Base-by-base conservation (phyloP, 2,329 filamentous ascomycete species). In the Monilinia laxa region DNA sequence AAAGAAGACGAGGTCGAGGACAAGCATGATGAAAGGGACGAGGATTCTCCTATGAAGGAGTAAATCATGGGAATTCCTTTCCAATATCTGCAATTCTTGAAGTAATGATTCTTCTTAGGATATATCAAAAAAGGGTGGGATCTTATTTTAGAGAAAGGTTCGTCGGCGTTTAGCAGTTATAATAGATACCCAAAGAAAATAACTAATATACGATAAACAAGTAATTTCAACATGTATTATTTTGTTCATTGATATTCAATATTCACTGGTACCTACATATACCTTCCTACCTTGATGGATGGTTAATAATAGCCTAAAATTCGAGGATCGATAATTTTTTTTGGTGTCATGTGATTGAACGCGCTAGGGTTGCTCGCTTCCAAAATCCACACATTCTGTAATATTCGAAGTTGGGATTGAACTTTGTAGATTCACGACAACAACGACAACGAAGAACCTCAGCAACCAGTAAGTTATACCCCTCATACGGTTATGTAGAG, bases 401-500 rank as follows among this genome's bases (percentile, higher is more conserved):
- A 59, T 57, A 59, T 67, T 54, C 52, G 52, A 57, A 58, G 40
- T 59, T 59, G 40, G 25, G 40, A 59, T 68, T 51, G 52, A 70
- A 58, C 38, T 69, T 66, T 62, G 52, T 40, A 66, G 64, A 66
- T 66, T 69, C 35, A 70, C 67, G 59, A 69, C 62, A 68, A 60
- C 64, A 67, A 72, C 67, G 65, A 69, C 72, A 69, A 72, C 72
- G 71, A 72, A 70, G 73, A 75, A 68, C 28, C 52, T 68, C 68
- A 74, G 75, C 73, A 81, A 87, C 82, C 79, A 87, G 85, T 87
- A 80, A 84, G 85, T 85, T 69, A 62, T 16, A 35, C 63, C 20
- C 60, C 18, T 9, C 42, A 7, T 52, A 64, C 55, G 47, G 18
- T 64, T 47, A 45, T 53, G 28, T 52, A 53, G 12, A 58, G 56